Evolutionary conservation across 2,329 filamentous ascomycete species (phyloP), one percentile per base, ranked within the genome.

Genomic region (Hysterium pulicare): DNA sequence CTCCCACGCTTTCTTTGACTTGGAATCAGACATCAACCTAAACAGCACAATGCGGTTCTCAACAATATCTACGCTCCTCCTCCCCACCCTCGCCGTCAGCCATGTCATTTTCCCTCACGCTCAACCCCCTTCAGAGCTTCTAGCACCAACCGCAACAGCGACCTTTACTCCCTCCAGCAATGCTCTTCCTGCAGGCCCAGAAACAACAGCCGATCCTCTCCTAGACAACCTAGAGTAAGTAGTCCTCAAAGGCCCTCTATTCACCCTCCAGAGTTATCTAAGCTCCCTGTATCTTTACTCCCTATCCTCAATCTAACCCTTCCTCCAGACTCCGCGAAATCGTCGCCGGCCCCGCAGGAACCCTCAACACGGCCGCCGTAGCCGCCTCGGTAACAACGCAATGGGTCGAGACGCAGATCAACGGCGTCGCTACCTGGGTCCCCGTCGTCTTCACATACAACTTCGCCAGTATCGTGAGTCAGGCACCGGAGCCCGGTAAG

Each of bases 321-420:
- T 20, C 20, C 46, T 6, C 17, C 33, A 48, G 20, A 35, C 15
- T 33, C 33, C 39, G 33, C 45, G 11, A 43, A 17, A 2, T 38
- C 42, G 33, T 21, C 20, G 11, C 19, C 31, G 26, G 17, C 21
- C 24, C 28, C 40, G 20, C 19, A n/a, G 17, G 33, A 17, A 22
- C 33, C 24, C n/a, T 36, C 23, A 16, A 17, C 23, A 9, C 21
- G 24, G 13, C 9, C 21, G 11, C 17, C 22, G 20, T 22, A 35
- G 33, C 40, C 20, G 32, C 40, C 22, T 17, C 51, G 8, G 49
- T 61, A 9, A 66, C 55, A 1, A 58, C 62, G 6, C 50, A 58
- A 38, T 68, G 64, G 64, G 43, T 59, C 11, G 57, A 64, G 38
- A 64, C 62, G 7, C 45, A 50, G 44, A 53, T 64, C 9, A 23